Evolutionary conservation across 2,329 filamentous ascomycete genomes (phyloP).

Genomic region (Colletotrichum sp.): DNA sequence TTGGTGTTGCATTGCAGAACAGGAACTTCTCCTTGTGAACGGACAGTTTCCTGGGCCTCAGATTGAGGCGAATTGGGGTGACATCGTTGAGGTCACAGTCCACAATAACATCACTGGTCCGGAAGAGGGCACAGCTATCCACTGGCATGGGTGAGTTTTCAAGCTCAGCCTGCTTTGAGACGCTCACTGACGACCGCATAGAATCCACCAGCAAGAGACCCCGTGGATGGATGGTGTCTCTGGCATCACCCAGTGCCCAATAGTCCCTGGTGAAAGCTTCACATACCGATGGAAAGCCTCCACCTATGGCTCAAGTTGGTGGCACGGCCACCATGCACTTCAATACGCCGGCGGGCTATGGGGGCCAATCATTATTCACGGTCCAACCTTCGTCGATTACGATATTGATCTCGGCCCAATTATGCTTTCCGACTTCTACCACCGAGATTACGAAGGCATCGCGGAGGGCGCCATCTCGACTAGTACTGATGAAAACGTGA

Average conservation of each 20-base stretch:
- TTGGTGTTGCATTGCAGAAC: not conserved
- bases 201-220: constrained; percentile 12
- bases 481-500: constrained; percentile 45
- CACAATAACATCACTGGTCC: constrained; percentile 18
- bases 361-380: constrained; percentile 64
- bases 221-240: constrained; percentile 57
- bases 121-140: constrained; percentile 17
- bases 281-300: constrained; percentile 64
- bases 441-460: constrained; percentile 48
- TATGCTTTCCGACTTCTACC: constrained; percentile 66
- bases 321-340: constrained; percentile 62
- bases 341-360: constrained; percentile 59
- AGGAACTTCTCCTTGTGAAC: constrained; percentile 1
- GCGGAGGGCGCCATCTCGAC: constrained; percentile 50
- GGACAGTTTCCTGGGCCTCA: constrained; percentile 9
- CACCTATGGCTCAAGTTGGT: constrained; percentile 61
- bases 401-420: constrained; percentile 64
- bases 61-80: constrained; percentile 18
- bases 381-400: constrained; percentile 56
- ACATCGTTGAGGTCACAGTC: constrained; percentile 3
- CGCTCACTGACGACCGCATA: not conserved
- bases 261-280: constrained; percentile 54
- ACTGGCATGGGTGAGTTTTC: constrained; percentile 15
- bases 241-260: constrained; percentile 53
- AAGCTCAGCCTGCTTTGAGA: no score